Evolutionary conservation across 2,329 filamentous ascomycete genomes (phyloP).

Genomic region (Claviceps pazoutovae): DNA sequence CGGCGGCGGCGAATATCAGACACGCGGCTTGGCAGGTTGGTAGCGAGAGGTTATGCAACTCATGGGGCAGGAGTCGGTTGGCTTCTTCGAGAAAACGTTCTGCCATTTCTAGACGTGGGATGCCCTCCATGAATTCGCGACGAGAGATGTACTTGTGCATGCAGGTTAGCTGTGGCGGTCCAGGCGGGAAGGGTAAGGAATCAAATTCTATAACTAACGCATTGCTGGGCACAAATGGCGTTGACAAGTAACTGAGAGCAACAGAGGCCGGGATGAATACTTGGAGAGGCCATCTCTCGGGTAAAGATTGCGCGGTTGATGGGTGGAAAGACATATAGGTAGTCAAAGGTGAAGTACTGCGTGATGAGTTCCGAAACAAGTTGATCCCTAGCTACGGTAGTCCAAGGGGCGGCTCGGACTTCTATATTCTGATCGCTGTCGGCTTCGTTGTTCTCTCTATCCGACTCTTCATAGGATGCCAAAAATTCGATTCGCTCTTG

Average conservation of each 20-base stretch:
- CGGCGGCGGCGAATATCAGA: constrained; percentile 2
- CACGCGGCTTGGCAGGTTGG: constrained; percentile 2
- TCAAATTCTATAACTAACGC: background rate
- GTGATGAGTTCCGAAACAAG: constrained; percentile 3
- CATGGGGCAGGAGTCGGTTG: constrained; percentile 1
- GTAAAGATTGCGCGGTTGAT: background rate
- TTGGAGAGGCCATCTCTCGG: background rate
- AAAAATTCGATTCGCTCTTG: background rate
- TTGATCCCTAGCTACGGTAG: background rate
- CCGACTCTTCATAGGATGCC: background rate
- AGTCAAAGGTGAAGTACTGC: constrained; percentile 5
- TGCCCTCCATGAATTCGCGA: background rate
- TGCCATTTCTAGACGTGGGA: constrained; percentile 1
- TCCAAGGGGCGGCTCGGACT: constrained; percentile 2
- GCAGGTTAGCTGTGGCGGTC: background rate
- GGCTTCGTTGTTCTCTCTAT: background rate
- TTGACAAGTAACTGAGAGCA: constrained; percentile 4
- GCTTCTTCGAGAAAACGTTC: constrained; percentile 2
- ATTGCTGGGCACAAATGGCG: constrained; percentile 5
- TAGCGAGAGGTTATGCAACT: background rate
- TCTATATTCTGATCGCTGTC: background rate
- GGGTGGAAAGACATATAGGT: constrained; percentile 5
- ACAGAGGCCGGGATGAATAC: background rate
- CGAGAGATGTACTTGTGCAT: constrained; percentile 1
- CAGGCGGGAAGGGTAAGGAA: background rate